Conservation (phyloP, 2,329 filamentous ascomycete genomes). For the Stachybotrys elegans region DNA sequence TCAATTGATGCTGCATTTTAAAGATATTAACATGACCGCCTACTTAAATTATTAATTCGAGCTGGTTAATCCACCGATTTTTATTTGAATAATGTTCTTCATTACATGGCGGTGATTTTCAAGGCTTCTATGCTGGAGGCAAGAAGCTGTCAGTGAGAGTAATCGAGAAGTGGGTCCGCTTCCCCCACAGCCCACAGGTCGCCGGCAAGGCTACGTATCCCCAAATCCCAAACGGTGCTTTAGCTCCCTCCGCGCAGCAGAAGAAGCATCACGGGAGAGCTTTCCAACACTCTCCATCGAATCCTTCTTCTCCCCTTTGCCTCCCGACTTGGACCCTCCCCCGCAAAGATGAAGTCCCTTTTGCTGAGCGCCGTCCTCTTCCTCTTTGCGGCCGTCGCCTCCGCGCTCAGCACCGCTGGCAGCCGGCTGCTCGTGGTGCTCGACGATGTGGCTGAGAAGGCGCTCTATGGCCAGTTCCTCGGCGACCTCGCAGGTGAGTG, state of each 20-base stretch:
- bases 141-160: too few species aligned
- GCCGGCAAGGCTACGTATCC: constrained; percentile 32
- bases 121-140: too few species aligned
- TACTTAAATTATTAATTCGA: too few species aligned
- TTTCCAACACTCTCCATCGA: constrained; percentile 20
- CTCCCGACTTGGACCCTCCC: background rate
- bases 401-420: constrained; percentile 75
- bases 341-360: constrained; percentile 58
- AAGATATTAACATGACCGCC: too few species aligned
- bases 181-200: constrained; percentile 8
- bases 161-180: constrained; percentile 1
- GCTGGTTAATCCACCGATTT: too few species aligned
- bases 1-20: too few species aligned
- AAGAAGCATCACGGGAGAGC: too few species aligned
- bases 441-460: constrained; percentile 77
- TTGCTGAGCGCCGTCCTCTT: constrained; percentile 65
- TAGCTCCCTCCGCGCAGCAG: too few species aligned
- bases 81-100: too few species aligned
- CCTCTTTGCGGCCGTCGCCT: constrained; percentile 59
- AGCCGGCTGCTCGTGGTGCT: constrained; percentile 78
- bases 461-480: constrained; percentile 76
- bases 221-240: constrained; percentile 21
- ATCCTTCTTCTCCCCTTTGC: constrained; percentile 5
- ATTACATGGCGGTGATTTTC: too few species aligned
- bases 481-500: constrained; percentile 63